phyloP scores from a whole-genome alignment of 805 yeast genomes.

The Candida glaebosa region DNA sequence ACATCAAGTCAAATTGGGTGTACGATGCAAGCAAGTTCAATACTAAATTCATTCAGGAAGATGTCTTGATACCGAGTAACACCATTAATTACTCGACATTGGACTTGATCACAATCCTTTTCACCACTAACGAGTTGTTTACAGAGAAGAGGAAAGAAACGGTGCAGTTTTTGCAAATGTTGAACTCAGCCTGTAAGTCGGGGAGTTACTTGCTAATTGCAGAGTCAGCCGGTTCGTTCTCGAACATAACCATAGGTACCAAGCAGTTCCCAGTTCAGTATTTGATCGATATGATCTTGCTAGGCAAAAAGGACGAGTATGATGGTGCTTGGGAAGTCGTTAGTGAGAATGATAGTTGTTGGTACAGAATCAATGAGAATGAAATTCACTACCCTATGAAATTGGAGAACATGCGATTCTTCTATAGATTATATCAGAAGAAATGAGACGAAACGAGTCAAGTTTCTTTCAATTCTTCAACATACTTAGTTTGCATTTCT shows the following conservation, averaged over 20 bases:
- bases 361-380: slow-evolving; percentile 63
- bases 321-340: slow-evolving; percentile 65
- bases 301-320: slow-evolving; percentile 43
- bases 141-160: slow-evolving; percentile 62
- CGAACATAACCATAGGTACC: slow-evolving; percentile 71
- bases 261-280: slow-evolving; percentile 82
- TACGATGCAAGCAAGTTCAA: slow-evolving; percentile 28
- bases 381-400: slow-evolving; percentile 59
- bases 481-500: slow-evolving; percentile 8
- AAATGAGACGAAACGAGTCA: slow-evolving; percentile 24
- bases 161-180: slow-evolving; percentile 51
- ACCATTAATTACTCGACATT: slow-evolving; percentile 12
- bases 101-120: slow-evolving; percentile 65
- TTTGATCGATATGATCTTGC: slow-evolving; percentile 66
- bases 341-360: slow-evolving; percentile 66
- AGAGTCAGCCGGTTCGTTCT: slow-evolving; percentile 89
- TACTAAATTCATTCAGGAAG: slow-evolving; percentile 26
- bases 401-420: slow-evolving; percentile 84
- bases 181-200: slow-evolving; percentile 46
- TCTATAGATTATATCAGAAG: slow-evolving; percentile 69
- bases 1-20: slow-evolving; percentile 54
- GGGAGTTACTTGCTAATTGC: slow-evolving; percentile 66
- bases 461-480: slow-evolving; percentile 7
- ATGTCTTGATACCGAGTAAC: slow-evolving; percentile 21
- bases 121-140: slow-evolving; percentile 86